Percentiles rank a stretch among this genome's conserved stretches.
Evolutionary conservation across 306 rosid genomes (phyloP).

Genomic region (Begonia peltatifolia): DNA sequence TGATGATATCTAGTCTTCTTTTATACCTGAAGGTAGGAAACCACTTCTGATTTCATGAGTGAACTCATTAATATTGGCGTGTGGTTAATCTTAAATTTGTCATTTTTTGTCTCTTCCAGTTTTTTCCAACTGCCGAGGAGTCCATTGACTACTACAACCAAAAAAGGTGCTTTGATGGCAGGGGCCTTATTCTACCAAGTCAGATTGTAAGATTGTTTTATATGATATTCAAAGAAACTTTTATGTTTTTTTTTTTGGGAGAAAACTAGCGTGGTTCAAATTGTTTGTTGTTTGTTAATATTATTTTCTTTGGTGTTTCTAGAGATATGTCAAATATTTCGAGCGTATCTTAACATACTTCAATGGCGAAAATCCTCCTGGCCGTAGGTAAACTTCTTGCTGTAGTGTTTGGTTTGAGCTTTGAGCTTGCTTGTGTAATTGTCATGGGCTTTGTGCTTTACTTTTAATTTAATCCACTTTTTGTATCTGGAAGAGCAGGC

Average conservation of each 20-base stretch:
- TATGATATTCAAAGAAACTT: not conserved
- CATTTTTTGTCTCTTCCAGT: conserved; percentile 32
- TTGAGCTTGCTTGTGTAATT: not conserved
- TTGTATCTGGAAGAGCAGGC: not conserved
- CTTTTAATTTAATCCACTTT: conserved; percentile 5
- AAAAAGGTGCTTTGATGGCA: conserved; percentile 91
- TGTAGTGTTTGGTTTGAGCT: conserved; percentile 4
- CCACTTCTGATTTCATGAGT: too few relatives aligned
- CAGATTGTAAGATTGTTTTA: conserved; percentile 65
- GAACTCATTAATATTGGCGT: conserved; percentile 1
- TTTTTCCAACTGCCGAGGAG: conserved; percentile 95
- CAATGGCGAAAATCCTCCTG: conserved; percentile 80
- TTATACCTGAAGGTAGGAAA: conserved; percentile 63
- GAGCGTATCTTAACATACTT: conserved; percentile 82
- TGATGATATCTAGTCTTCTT: conserved; percentile 97
- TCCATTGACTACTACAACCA: conserved; percentile 93
- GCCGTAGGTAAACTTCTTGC: conserved; percentile 53
- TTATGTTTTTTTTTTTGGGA: not conserved
- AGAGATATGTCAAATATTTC: conserved; percentile 93
- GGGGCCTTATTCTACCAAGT: conserved; percentile 91
- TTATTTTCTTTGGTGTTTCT: conserved; percentile 8
- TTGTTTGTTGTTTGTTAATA: not conserved
- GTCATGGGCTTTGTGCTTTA: not conserved
- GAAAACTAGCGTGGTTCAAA: not conserved
- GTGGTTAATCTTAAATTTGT: conserved; percentile 4